Conservation (phyloP, 352 stramenopile species). For the Phytophthora constricta region DNA sequence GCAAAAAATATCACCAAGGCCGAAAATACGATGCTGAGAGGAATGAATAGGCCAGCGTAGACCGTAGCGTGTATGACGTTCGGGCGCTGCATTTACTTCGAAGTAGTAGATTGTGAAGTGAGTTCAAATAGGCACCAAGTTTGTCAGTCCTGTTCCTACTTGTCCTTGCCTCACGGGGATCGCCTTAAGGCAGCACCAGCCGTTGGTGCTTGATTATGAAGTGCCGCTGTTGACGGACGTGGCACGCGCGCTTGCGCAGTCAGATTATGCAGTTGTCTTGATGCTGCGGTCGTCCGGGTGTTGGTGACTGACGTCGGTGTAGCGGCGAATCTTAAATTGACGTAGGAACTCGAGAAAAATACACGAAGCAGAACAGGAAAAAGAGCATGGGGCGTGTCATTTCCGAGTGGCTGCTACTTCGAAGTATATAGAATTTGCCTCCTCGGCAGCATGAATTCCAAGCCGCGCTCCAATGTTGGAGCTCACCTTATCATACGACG, state of each 20-base stretch:
- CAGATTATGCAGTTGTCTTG: no score
- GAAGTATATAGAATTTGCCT: conserved; percentile 5
- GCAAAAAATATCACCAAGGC: conserved; percentile 39
- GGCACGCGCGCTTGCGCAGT: no score
- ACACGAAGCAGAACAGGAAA: conserved; percentile 48
- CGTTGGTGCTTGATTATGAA: no score
- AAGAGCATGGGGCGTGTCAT: conserved; percentile 66
- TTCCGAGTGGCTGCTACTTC: conserved; percentile 43
- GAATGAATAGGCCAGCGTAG: conserved; percentile 40
- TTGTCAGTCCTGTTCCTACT: no score
- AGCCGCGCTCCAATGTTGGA: conserved; percentile 32
- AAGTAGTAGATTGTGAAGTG: no score
- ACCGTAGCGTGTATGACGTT: conserved; percentile 22
- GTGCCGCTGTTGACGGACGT: no score
- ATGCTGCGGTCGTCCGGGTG: no score
- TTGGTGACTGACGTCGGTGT: no score
- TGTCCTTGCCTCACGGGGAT: no score
- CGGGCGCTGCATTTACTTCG: no score
- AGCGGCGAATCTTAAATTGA: conserved; percentile 43
- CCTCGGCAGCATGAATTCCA: conserved; percentile 24
- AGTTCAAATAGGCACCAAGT: no score
- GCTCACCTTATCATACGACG: conserved; percentile 19
- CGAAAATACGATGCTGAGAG: conserved; percentile 38
- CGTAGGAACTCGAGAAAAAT: conserved; percentile 51
- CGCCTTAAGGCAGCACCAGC: no score